These are phyloP conservation scores for Brassica napus DNA, from an alignment of 345 rosid species.

Conservation along the genomic window Da-Ae NC_063442.1:38433501-38434000, in stretches of 20 bases:
- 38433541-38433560: slow-evolving; percentile 90
- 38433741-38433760: not conserved
- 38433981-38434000: slow-evolving; percentile 57
- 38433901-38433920: slow-evolving; percentile 84
- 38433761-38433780: not conserved
- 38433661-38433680: slow-evolving; percentile 90
- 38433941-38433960: slow-evolving; percentile 86
- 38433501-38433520: slow-evolving; percentile 86
- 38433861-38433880: slow-evolving; percentile 96
- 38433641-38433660: slow-evolving; percentile 94
- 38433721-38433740: slow-evolving; percentile 92
- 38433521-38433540: slow-evolving; percentile 87
- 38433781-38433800: slow-evolving; percentile 11
- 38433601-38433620: slow-evolving; percentile 88
- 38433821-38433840: slow-evolving; percentile 71
- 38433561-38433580: slow-evolving; percentile 82
- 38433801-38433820: slow-evolving; percentile 66
- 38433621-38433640: slow-evolving; percentile 79
- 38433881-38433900: slow-evolving; percentile 90
- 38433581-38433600: slow-evolving; percentile 81
- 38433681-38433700: slow-evolving; percentile 89
- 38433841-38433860: slow-evolving; percentile 83
- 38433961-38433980: slow-evolving; percentile 76
- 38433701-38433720: slow-evolving; percentile 92
- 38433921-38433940: slow-evolving; percentile 89